phyloP scores from a whole-genome alignment of 2,329 filamentous ascomycete species.

The Aspergillus fischeri region DNA sequence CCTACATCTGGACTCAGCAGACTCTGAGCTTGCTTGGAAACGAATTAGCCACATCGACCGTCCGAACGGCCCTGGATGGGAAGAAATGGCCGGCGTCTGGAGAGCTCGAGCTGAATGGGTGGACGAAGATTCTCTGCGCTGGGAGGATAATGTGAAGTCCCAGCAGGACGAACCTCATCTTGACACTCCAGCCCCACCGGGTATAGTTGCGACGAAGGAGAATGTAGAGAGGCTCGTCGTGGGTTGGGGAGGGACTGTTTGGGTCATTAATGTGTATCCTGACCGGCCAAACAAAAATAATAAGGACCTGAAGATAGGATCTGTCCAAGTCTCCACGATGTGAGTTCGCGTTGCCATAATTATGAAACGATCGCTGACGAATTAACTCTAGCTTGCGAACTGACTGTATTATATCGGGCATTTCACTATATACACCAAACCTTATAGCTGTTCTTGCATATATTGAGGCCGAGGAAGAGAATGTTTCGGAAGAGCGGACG shows the following conservation, averaged over 20 bases:
- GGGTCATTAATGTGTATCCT: slow-evolving; percentile 88
- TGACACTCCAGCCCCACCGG: slow-evolving; percentile 40
- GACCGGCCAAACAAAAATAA: slow-evolving; percentile 64
- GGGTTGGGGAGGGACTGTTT: slow-evolving; percentile 93
- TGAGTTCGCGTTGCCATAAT: slow-evolving; percentile 47
- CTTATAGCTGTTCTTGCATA: slow-evolving; percentile 90
- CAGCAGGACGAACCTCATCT: slow-evolving; percentile 24
- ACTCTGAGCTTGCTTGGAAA: slow-evolving; percentile 86
- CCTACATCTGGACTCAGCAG: slow-evolving; percentile 69
- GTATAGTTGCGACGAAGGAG: slow-evolving; percentile 40
- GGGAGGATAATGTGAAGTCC: slow-evolving; percentile 54
- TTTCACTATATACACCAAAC: slow-evolving; percentile 92
- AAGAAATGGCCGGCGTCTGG: slow-evolving; percentile 95
- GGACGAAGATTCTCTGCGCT: slow-evolving; percentile 74
- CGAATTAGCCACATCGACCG: slow-evolving; percentile 87
- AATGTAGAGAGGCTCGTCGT: slow-evolving; percentile 73
- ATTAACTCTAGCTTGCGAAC: slow-evolving; percentile 67
- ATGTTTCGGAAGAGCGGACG: slow-evolving; percentile 55
- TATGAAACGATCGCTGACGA: slow-evolving; percentile 21
- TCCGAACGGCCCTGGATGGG: slow-evolving; percentile 82
- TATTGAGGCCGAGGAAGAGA: slow-evolving; percentile 64
- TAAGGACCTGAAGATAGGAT: slow-evolving; percentile 68
- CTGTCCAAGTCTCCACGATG: slow-evolving; percentile 89
- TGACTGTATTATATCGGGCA: slow-evolving; percentile 95
- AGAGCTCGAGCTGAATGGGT: slow-evolving; percentile 92